Evolutionary conservation across 2,329 filamentous ascomycete species (phyloP), one percentile per base, ranked within the genome.

Genomic region (Microdochium paspali): DNA sequence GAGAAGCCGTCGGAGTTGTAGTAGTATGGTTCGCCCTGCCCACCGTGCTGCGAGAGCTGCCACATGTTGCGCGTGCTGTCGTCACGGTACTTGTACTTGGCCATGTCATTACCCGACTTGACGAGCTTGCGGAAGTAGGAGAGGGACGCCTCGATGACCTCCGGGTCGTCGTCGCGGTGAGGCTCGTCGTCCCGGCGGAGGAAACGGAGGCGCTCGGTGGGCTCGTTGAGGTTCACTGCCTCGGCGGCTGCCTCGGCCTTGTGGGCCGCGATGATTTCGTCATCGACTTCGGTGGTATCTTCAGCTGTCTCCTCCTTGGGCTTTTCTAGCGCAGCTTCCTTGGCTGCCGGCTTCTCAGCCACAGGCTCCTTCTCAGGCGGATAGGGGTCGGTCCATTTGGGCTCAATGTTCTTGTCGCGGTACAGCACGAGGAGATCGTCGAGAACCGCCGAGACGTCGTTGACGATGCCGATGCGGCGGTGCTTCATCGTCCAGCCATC

Each of bases 1-100:
- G 67, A 63, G 46, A 76, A 62, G 1, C 73, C 75, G 2, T 65
- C 65, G 0, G 69, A 52, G 46, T 72, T 63, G 50, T 76, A 70
- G 57, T 77, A 73, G 50, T 70, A 79, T 1, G 74, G 74, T 56
- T 79, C 76, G 13, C 71, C 73, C 23, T 66, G 46, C 1, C 76
- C 76, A 25, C 75, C 75, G 4, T 61, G 65, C 55, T 79, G 76
- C 25, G 68, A 66, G 2, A 56, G 58, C 55, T 79, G 75, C 76
- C 76, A 80, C 10, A 66, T 72, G 57, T 79, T 78, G 25, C 75
- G 64, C 4, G 54, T 51, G 2, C 43, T 51, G 26, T 51, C 54
- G 21, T 55, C 46, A 47, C 56, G 50, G 44, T 56, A 58, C 58
- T 67, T 53, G 47, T 61, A 49, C 32, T 51, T 47, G 24, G 54